Conservation (phyloP, 805 yeast species). For the Candida palmyrensis region DNA sequence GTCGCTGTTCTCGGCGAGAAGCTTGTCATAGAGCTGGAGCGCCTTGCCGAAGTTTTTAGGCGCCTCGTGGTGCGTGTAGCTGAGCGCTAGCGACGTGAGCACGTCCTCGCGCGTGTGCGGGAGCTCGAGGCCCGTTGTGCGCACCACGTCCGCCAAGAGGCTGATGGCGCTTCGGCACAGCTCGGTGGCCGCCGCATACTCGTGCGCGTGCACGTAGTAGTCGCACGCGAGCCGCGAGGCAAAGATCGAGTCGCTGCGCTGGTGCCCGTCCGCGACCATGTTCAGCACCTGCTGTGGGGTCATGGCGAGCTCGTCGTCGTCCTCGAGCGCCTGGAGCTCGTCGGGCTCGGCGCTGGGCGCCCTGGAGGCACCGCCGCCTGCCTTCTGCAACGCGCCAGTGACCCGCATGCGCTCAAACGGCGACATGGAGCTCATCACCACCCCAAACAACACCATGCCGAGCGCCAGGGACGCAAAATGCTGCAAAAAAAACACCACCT, state of each 20-base stretch:
- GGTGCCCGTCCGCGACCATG: constrained; percentile 47
- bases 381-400: constrained; percentile 13
- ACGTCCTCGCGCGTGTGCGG: constrained; percentile 52
- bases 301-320: constrained; percentile 12
- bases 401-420: constrained; percentile 42
- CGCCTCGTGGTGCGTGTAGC: constrained; percentile 81
- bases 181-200: constrained; percentile 58
- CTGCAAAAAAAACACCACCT: constrained; percentile 47
- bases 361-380: constrained; percentile 5
- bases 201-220: constrained; percentile 54
- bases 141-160: constrained; percentile 43
- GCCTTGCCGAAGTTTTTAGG: constrained; percentile 85
- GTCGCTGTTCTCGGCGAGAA: constrained; percentile 40
- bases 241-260: constrained; percentile 42
- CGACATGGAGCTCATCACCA: constrained; percentile 61
- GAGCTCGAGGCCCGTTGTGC: constrained; percentile 44
- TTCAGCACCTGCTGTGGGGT: constrained; percentile 49
- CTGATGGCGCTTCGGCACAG: constrained; percentile 58
- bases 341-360: background rate
- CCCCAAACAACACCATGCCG: constrained; percentile 58
- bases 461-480: constrained; percentile 58
- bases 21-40: constrained; percentile 58
- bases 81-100: constrained; percentile 62
- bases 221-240: constrained; percentile 63
- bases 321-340: constrained; percentile 7